Base-by-base conservation (phyloP, 345 rosid species). In the Xanthoceras sorbifolium region DNA sequence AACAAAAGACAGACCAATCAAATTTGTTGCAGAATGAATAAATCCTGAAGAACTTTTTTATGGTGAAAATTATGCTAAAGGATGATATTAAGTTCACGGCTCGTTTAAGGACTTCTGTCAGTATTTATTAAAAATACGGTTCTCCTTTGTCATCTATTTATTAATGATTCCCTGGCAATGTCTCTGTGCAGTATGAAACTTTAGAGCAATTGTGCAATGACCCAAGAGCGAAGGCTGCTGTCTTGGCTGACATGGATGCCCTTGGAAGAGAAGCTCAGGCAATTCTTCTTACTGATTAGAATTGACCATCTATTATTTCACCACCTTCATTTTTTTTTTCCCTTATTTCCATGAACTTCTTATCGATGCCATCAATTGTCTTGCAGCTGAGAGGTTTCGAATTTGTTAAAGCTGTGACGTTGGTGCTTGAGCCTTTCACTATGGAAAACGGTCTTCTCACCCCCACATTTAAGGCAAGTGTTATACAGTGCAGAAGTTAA, bases 181-280 rank as follows among this genome's bases (percentile, higher is more conserved):
- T 64, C 29, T 74, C 59, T 15, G 2, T 78, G 76, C 88, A 91
- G 99, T 80, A 83, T 75, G 84, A 84, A 20, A 88, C 87, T 85
- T 67, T 89, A 80, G 85, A 70, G 77, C 91, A 92, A 66, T 86
- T 96, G 67, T 92, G 97, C 82, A 84, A 78, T 64, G 88, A 96
- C 83, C 94, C 94, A 52, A 89, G 83, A 76, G 88, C 84, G 31
- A 89, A 71, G 78, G 90, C 95, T 52, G 95, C 97, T 68, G 95
- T 96, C 15, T 87, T 86, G 23, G 85, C 94, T 31, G 97, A 91
- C 66, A 86, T 94, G 98, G 98, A 94, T 85, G 85, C 85, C 57
- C 72, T 89, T 57, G 99, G 97, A 84, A 87, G 83, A 80, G 97
- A 93, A 88, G 94, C 97, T 79, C 88, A 94, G 98, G 99, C 81